Evolutionary conservation across 2,329 filamentous ascomycete species (phyloP).

Genomic region (Elsinoe perseae): DNA sequence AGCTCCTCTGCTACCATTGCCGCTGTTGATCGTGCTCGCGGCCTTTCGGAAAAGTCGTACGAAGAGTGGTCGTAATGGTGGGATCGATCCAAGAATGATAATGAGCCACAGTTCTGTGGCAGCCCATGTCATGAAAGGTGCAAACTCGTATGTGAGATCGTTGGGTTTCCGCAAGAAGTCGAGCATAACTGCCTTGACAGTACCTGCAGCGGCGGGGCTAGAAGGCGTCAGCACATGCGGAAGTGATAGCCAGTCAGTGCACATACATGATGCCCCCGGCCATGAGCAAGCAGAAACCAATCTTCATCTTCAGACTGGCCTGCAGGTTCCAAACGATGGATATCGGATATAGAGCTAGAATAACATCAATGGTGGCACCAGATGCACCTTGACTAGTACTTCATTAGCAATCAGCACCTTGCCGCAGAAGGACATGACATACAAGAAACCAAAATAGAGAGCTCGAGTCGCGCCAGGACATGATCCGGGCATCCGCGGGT

Average conservation of each 20-base stretch:
- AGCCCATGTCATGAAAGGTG: constrained; percentile 12
- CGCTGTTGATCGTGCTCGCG: constrained; percentile 2
- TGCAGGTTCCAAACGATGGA: constrained; percentile 15
- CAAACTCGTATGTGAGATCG: constrained; percentile 11
- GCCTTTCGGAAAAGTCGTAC: constrained; percentile 10
- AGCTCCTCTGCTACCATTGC: background rate
- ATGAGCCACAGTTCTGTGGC: constrained; percentile 15
- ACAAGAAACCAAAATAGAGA: constrained; percentile 11
- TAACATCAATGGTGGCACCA: constrained; percentile 4
- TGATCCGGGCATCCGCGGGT: background rate
- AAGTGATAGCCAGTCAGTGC: background rate
- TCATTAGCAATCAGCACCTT: background rate
- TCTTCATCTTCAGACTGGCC: constrained; percentile 10
- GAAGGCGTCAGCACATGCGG: background rate
- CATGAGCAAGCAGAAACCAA: constrained; percentile 14
- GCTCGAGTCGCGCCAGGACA: constrained; percentile 8
- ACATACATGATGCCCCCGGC: constrained; percentile 10
- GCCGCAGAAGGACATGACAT: background rate
- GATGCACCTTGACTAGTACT: constrained; percentile 2
- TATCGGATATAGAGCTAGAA: constrained; percentile 10
- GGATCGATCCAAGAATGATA: constrained; percentile 16
- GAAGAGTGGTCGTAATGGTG: constrained; percentile 15
- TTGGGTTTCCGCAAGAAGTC: constrained; percentile 11
- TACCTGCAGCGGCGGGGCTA: constrained; percentile 6
- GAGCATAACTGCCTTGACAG: constrained; percentile 4